Evolutionary conservation across 495 filamentous ascomycete genomes (phyloP).

Genomic region (Tirmania nivea): DNA sequence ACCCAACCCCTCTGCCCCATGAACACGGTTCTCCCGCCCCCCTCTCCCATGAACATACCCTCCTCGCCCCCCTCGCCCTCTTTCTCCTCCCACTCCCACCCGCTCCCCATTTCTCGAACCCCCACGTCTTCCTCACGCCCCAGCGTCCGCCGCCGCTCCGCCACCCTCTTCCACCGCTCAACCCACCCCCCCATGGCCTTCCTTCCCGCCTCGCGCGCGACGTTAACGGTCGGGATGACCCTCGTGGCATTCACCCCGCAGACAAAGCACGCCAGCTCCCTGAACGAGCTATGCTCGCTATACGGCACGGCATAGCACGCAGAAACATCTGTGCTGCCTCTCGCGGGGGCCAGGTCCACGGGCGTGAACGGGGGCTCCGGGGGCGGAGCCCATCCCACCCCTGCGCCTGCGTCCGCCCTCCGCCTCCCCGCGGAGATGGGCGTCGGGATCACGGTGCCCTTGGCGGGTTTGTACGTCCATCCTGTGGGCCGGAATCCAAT

Average conservation of each 20-base stretch:
- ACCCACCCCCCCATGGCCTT: constrained; percentile 44
- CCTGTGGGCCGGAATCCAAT: constrained; percentile 85
- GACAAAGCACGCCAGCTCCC: constrained; percentile 83
- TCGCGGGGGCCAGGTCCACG: constrained; percentile 47
- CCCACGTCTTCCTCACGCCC: neutral
- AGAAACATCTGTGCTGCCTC: constrained; percentile 53
- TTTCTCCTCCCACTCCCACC: neutral
- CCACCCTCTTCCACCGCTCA: constrained; percentile 30
- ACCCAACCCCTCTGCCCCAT: too few relatives aligned
- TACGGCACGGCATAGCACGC: constrained; percentile 85
- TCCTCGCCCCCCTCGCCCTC: too few relatives aligned
- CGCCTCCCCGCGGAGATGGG: constrained; percentile 21
- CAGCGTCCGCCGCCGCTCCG: neutral
- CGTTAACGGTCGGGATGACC: constrained; percentile 86
- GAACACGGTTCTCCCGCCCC: too few relatives aligned
- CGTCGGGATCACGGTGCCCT: constrained; percentile 36
- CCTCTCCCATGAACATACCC: too few relatives aligned
- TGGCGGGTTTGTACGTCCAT: constrained; percentile 69
- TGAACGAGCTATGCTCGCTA: constrained; percentile 80
- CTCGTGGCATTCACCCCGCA: constrained; percentile 68
- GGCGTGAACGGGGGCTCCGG: constrained; percentile 52
- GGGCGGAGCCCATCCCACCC: constrained; percentile 46
- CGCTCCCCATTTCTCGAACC: neutral
- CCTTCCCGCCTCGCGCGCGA: constrained; percentile 34
- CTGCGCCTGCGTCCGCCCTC: constrained; percentile 22